Base-by-base conservation (phyloP, 495 filamentous ascomycete genomes). In the Aspergillus homomorphus region DNA sequence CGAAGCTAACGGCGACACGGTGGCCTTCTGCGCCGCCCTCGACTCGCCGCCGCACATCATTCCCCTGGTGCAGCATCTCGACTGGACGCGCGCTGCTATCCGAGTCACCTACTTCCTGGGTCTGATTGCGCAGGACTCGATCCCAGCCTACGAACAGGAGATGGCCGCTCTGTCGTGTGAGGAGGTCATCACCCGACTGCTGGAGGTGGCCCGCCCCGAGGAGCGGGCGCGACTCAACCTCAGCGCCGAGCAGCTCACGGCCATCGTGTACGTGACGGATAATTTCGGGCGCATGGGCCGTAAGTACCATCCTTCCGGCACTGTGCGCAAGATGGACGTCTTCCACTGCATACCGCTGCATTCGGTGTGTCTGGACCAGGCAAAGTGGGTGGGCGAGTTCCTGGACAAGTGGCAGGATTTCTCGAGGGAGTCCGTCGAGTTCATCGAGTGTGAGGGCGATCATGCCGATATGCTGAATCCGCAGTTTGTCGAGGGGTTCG, bases 1-100 rank as follows among this genome's bases (percentile, higher is more conserved):
- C n/a, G 66, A 78, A 21, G 58, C 28, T 0, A 46, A 58, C 33
- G 60, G 63, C 16, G 60, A 66, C 21, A 22, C 44, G 19, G 64
- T 69, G 33, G 33, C 51, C 49, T 69, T 69, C 52, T 51, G 66
- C 12, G 66, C 46, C 45, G 28, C 49, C 23, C 62, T 69, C 53
- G 33, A 38, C 33, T 38, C 33, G 6, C 33, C 33, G 6, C 33
- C 33, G 33, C 33, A 38, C 33, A 38, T 38, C 12, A 38, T 38
- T 12, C 33, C 33, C 7, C 33, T 38, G 33, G 33, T 38, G 2
- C 33, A 38, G 10, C 33, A 38, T 38, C 33, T 38, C 4, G 33
- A 38, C 33, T 38, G 33, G 33, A 38, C 33, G 33, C 33, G 33
- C 33, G 33, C 33, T 12, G 33, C 33, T 2, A 38, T 38, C 12